Evolutionary conservation across 306 rosid species (phyloP).

Genomic region (Hippophae tibetana): DNA sequence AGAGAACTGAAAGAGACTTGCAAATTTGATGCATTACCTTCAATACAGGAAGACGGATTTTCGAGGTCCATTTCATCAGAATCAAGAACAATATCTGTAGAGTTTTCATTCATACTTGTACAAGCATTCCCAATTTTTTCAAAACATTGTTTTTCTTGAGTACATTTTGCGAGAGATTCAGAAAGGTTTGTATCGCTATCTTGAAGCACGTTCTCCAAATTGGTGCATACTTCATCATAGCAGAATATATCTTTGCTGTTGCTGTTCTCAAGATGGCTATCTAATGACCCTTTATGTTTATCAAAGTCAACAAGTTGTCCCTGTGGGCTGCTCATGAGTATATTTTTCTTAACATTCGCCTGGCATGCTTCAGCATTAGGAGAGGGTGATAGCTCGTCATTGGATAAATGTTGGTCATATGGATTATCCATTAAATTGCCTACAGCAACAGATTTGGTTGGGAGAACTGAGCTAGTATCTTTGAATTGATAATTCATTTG

Average conservation of each 20-base stretch:
- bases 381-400: conserved; percentile 22
- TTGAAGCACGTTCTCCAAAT: conserved; percentile 22
- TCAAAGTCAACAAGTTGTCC: conserved; percentile 20
- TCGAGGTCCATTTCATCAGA: conserved; percentile 22
- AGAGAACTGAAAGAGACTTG: conserved; percentile 6
- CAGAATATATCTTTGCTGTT: conserved; percentile 20
- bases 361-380: conserved; percentile 34
- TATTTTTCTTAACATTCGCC: conserved; percentile 23
- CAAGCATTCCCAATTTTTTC: conserved; percentile 26
- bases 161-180: conserved; percentile 29
- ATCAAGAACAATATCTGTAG: conserved; percentile 14
- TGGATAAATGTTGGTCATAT: conserved; percentile 24
- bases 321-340: conserved; percentile 16
- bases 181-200: conserved; percentile 24
- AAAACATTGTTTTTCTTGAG: conserved; percentile 17
- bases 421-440: conserved; percentile 39
- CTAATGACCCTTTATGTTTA: conserved; percentile 27
- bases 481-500: conserved; percentile 19
- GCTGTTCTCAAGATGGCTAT: conserved; percentile 21
- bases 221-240: conserved; percentile 23
- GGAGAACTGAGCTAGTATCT: conserved; percentile 17
- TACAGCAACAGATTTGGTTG: conserved; percentile 25
- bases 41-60: conserved; percentile 26
- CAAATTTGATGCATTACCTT: conserved; percentile 25
- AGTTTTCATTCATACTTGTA: conserved; percentile 19